Conservation (phyloP, 2,329 filamentous ascomycete species). For the Fusarium chaquense region DNA sequence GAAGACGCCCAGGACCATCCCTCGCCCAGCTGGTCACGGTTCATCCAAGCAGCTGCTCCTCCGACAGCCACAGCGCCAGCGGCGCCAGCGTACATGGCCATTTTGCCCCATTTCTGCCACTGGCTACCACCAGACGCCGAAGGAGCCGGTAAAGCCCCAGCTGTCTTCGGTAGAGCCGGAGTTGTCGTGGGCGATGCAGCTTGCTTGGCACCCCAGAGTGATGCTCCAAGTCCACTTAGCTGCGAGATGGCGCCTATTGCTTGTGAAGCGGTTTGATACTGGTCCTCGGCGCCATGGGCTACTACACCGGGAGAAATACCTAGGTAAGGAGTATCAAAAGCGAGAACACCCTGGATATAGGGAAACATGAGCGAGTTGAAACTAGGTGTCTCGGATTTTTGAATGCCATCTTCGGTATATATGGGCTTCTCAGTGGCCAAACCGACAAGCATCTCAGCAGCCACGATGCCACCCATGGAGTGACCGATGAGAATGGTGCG, state of each 20-base stretch:
- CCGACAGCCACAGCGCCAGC: slow-evolving; percentile 85
- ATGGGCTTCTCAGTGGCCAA: slow-evolving; percentile 71
- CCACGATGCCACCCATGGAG: slow-evolving; percentile 94
- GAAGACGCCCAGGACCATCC: slow-evolving; percentile 87
- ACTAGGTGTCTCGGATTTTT: slow-evolving; percentile 51
- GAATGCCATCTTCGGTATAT: slow-evolving; percentile 59
- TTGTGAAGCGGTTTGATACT: slow-evolving; percentile 78
- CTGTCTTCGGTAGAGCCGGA: slow-evolving; percentile 38
- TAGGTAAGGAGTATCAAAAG: slow-evolving; percentile 94
- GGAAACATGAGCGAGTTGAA: slow-evolving; percentile 86
- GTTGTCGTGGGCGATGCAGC: slow-evolving; percentile 31
- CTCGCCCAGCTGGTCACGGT: slow-evolving; percentile 81
- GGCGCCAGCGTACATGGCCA: slow-evolving; percentile 87
- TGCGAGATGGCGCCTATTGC: slow-evolving; percentile 77
- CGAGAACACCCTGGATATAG: slow-evolving; percentile 88
- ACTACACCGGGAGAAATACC: slow-evolving; percentile 85
- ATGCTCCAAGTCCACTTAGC: slow-evolving; percentile 73
- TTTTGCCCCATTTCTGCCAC: slow-evolving; percentile 87
- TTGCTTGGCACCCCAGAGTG: slow-evolving; percentile 70
- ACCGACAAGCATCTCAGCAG: slow-evolving; percentile 85
- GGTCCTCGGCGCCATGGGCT: slow-evolving; percentile 87
- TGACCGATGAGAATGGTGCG: slow-evolving; percentile 86
- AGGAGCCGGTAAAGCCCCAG: slow-evolving; percentile 47
- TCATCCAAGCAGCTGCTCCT: slow-evolving; percentile 86
- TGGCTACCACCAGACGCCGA: slow-evolving; percentile 47